Percentiles rank a stretch among this genome's conserved stretches.
Evolutionary conservation across 768 basidiomycete species (phyloP).

Genomic region (Tricholoma sp.): DNA sequence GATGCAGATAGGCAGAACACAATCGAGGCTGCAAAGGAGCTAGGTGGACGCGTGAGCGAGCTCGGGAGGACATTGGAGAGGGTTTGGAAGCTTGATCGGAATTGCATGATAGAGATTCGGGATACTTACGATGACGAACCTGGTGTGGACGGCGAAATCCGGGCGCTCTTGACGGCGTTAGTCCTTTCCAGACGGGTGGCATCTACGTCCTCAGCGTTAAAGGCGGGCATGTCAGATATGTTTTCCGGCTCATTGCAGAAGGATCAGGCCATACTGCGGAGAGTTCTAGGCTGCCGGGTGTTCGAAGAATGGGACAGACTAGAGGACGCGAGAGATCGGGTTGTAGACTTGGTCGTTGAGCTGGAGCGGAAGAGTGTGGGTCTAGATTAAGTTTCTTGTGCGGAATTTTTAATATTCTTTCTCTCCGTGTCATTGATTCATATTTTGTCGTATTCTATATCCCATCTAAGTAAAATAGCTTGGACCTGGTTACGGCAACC

Average conservation of each 20-base stretch:
- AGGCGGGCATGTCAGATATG: conserved; percentile 28
- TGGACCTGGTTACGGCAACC: too few species aligned
- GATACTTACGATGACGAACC: conserved; percentile 15
- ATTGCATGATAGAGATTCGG: conserved; percentile 11
- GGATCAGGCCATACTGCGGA: conserved; percentile 37
- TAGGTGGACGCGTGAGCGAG: conserved; percentile 53
- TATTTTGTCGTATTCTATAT: background rate
- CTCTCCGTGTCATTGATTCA: background rate
- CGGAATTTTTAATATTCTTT: background rate
- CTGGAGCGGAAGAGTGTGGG: conserved; percentile 30
- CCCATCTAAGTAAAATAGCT: too few species aligned
- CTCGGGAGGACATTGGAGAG: conserved; percentile 55
- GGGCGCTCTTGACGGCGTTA: conserved; percentile 51
- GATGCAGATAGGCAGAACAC: conserved; percentile 39
- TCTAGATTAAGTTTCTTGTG: conserved; percentile 1
- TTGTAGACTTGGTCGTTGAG: conserved; percentile 64
- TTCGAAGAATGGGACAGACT: conserved; percentile 37
- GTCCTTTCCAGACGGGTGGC: conserved; percentile 62
- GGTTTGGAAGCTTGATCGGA: conserved; percentile 37
- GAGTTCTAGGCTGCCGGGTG: conserved; percentile 46
- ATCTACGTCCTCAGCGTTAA: conserved; percentile 14
- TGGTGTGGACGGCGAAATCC: conserved; percentile 41
- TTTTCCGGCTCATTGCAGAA: conserved; percentile 61
- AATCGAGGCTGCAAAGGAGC: conserved; percentile 53
- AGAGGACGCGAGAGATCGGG: conserved; percentile 74